Conservation (phyloP, 2,329 filamentous ascomycete genomes). For the Zarea fungicola region DNA sequence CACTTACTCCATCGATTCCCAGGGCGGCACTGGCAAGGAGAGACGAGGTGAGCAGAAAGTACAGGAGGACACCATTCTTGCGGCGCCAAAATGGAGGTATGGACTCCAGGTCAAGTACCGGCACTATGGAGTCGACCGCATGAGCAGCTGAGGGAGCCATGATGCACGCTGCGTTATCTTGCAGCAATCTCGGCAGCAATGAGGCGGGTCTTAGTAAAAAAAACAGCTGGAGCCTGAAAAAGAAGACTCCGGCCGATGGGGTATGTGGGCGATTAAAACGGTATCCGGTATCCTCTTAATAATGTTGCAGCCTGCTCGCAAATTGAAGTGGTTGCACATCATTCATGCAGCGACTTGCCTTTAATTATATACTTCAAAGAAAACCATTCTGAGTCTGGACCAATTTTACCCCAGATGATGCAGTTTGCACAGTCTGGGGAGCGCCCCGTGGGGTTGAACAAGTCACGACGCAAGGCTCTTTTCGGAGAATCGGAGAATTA, state of each 20-base stretch:
- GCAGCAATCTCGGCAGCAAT: not conserved
- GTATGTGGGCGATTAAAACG: too few species aligned
- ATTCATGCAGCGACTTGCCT: not conserved
- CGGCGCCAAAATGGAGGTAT: conserved; percentile 31
- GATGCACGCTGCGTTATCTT: conserved; percentile 7
- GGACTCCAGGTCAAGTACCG: conserved; percentile 26
- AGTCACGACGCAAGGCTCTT: not conserved
- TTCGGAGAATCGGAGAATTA: conserved; percentile 11
- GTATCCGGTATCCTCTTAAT: not conserved
- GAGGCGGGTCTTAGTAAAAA: conserved; percentile 1
- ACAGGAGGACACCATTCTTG: conserved; percentile 38
- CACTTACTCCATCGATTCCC: conserved; percentile 36
- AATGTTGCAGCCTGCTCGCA: not conserved
- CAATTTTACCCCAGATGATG: conserved; percentile 6
- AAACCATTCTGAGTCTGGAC: not conserved
- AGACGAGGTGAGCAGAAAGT: conserved; percentile 39
- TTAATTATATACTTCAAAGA: conserved; percentile 3
- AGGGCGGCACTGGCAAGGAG: conserved; percentile 36
- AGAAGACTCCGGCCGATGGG: too few species aligned
- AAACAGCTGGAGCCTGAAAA: too few species aligned
- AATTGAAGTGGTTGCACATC: not conserved
- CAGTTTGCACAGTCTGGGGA: not conserved
- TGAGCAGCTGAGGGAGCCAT: conserved; percentile 31
- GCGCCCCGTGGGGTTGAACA: conserved; percentile 6
- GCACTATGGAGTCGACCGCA: conserved; percentile 25